These are phyloP conservation scores for Lotus japonicus DNA, from an alignment of 306 rosid genomes.

Conservation along the genomic window DNA sequence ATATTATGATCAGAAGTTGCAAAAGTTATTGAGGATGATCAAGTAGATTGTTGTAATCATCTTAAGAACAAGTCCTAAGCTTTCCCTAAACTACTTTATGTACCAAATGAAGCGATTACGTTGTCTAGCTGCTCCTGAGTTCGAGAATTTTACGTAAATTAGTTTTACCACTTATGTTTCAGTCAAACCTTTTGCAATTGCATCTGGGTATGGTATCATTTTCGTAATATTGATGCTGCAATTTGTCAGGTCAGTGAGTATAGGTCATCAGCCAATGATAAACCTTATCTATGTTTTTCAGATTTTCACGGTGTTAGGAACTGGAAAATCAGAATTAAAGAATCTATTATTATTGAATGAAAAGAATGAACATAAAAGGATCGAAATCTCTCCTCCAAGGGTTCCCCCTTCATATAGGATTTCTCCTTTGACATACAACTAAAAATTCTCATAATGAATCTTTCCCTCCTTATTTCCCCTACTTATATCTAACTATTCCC, in stretches of 20 bases:
- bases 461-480: no score
- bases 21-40: constrained; percentile 2
- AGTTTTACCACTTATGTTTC: constrained; percentile 1
- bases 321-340: no score
- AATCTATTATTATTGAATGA: no score
- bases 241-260: neutral
- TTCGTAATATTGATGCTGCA: neutral
- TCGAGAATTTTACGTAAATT: neutral
- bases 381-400: no score
- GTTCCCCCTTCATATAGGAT: no score
- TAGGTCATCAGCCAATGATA: neutral
- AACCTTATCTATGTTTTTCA: neutral
- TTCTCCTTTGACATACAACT: no score
- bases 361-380: no score
- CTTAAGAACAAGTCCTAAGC: neutral
- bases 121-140: neutral
- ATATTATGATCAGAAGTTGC: constrained; percentile 5
- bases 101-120: neutral
- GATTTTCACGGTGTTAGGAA: no score
- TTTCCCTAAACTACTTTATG: constrained; percentile 8
- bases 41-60: constrained; percentile 10
- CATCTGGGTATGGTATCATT: neutral
- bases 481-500: no score
- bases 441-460: no score
- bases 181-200: neutral